phyloP scores from a whole-genome alignment of 1,284 basidiomycete genomes.

The Ceratorhiza oryzae-sativae region DNA sequence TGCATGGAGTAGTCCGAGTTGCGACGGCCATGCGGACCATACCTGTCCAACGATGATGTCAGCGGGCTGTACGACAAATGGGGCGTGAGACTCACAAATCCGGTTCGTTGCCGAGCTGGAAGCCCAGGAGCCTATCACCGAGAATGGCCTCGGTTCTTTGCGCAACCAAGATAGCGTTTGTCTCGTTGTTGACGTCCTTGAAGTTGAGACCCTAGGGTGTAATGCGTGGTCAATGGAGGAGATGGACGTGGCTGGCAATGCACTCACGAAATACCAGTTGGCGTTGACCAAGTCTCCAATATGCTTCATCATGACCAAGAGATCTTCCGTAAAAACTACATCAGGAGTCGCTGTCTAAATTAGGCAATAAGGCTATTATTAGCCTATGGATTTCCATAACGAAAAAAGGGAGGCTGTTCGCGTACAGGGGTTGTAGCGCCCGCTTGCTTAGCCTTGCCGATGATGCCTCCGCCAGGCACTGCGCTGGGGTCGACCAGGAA shows the following conservation, averaged over 20 bases:
- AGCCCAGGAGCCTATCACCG: constrained; percentile 27
- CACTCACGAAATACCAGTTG: constrained; percentile 38
- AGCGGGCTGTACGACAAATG: background rate
- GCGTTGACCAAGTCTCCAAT: constrained; percentile 36
- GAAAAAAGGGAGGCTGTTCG: background rate
- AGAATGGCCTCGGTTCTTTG: constrained; percentile 22
- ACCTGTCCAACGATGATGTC: background rate
- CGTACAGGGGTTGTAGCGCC: constrained; percentile 27
- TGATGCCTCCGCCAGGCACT: constrained; percentile 21
- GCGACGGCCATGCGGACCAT: constrained; percentile 29
- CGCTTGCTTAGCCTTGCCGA: constrained; percentile 18
- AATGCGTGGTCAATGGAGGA: background rate
- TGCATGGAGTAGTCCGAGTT: constrained; percentile 46
- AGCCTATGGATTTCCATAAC: background rate
- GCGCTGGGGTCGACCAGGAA: constrained; percentile 7
- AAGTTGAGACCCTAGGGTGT: constrained; percentile 49
- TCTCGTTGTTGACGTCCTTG: constrained; percentile 45
- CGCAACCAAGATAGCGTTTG: constrained; percentile 31
- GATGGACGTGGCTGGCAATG: background rate
- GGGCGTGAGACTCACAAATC: constrained; percentile 21
- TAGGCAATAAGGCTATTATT: background rate
- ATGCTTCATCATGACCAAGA: constrained; percentile 31
- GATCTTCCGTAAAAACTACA: constrained; percentile 33
- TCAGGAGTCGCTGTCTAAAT: constrained; percentile 42
- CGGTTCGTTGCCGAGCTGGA: constrained; percentile 42